These are phyloP conservation scores for Xylaria sp. DNA, from an alignment of 2,329 filamentous ascomycete genomes.

Conservation along the genomic window DNA sequence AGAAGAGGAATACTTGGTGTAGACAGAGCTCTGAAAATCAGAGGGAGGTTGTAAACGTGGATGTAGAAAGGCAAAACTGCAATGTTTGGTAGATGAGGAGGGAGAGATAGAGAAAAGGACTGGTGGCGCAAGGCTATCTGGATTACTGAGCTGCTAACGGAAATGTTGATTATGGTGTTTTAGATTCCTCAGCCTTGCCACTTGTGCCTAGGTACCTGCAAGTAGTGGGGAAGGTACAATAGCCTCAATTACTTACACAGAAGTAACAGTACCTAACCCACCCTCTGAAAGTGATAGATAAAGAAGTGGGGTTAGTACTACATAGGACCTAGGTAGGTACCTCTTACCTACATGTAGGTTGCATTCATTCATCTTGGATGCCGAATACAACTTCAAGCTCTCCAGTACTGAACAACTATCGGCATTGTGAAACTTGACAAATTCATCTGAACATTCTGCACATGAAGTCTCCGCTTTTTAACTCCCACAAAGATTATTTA, in stretches of 20 bases:
- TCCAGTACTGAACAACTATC: constrained; percentile 3
- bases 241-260: too few species aligned
- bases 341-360: too few species aligned
- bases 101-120: neutral
- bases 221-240: neutral
- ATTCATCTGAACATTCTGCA: neutral
- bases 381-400: constrained; percentile 2
- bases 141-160: neutral
- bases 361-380: neutral
- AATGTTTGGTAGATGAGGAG: neutral
- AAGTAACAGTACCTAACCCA: too few species aligned
- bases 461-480: constrained; percentile 4
- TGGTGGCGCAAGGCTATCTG: constrained; percentile 9
- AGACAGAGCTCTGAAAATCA: neutral
- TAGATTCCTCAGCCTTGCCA: constrained; percentile 61
- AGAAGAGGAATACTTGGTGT: neutral
- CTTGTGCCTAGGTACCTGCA: constrained; percentile 22
- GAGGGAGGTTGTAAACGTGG: neutral
- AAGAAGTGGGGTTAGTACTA: too few species aligned
- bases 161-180: constrained; percentile 38
- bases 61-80: neutral
- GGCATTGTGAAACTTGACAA: neutral
- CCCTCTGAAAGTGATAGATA: too few species aligned
- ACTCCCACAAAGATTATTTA: neutral
- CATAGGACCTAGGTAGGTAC: too few species aligned